phyloP scores from a whole-genome alignment of 371 early-diverging fungal genomes.

The Mortierella sp. region DNA sequence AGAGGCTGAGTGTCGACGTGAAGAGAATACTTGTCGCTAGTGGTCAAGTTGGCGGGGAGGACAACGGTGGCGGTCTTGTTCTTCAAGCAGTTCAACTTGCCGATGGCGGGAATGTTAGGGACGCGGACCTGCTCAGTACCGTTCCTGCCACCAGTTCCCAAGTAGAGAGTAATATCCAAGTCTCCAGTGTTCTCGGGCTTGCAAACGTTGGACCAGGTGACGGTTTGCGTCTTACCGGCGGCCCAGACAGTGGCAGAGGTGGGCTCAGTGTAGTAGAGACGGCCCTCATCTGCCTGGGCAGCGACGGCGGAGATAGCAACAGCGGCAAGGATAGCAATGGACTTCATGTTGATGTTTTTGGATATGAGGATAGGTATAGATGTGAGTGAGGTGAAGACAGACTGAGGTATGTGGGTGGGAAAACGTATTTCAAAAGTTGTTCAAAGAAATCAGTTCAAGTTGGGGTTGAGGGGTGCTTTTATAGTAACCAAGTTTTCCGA shows the following conservation, averaged over 20 bases:
- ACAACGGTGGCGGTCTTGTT: conserved; percentile 20
- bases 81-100: conserved; percentile 41
- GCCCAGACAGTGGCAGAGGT: conserved; percentile 35
- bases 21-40: conserved; percentile 30
- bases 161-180: conserved; percentile 37
- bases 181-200: conserved; percentile 15
- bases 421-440: conserved; percentile 21
- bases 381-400: conserved; percentile 9
- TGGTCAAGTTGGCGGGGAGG: conserved; percentile 45
- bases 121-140: conserved; percentile 38
- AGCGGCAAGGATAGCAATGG: conserved; percentile 26
- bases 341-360: conserved; percentile 35
- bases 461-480: conserved; percentile 20
- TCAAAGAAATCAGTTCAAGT: conserved; percentile 16
- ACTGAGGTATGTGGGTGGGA: conserved; percentile 41
- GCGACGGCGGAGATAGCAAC: conserved; percentile 41
- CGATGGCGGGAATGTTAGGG: conserved; percentile 34
- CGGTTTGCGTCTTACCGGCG: conserved; percentile 38
- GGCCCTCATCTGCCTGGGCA: conserved; percentile 37
- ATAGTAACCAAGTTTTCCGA: conserved; percentile 7
- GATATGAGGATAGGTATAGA: not conserved
- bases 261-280: conserved; percentile 47
- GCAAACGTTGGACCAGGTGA: conserved; percentile 59
- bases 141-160: conserved; percentile 21
- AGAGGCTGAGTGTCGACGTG: conserved; percentile 37